phyloP scores from a whole-genome alignment of 192 early-diverging fungal genomes.

The Chytriomyces hyalinus region DNA sequence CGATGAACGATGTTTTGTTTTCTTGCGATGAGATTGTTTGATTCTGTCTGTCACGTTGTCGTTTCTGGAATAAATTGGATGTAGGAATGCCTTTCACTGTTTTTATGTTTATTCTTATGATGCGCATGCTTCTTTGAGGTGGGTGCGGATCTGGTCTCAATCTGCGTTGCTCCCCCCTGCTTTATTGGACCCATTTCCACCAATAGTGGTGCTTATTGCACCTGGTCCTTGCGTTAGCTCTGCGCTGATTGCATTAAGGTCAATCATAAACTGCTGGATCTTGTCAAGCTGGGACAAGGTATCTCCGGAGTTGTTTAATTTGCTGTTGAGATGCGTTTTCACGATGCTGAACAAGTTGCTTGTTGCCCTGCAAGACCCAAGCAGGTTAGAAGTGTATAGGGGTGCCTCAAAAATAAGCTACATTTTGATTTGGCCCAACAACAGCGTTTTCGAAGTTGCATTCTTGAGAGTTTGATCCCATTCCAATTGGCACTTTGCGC shows the following conservation, averaged over 20 bases:
- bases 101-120: too few species aligned
- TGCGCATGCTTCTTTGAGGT: too few species aligned
- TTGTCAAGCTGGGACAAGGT: slow-evolving; percentile 63
- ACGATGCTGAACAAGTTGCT: slow-evolving; percentile 67
- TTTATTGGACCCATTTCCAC: too few species aligned
- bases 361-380: slow-evolving; percentile 51
- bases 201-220: not conserved
- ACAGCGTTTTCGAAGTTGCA: slow-evolving; percentile 59
- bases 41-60: not conserved
- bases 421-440: slow-evolving; percentile 70
- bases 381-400: not conserved
- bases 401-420: slow-evolving; percentile 19
- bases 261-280: slow-evolving; percentile 55
- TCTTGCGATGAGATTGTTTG: not conserved
- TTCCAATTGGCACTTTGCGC: slow-evolving; percentile 57
- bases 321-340: slow-evolving; percentile 62
- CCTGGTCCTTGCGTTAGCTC: slow-evolving; percentile 21
- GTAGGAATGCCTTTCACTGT: too few species aligned
- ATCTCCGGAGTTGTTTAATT: slow-evolving; percentile 48
- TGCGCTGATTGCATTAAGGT: slow-evolving; percentile 27
- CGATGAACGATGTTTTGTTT: slow-evolving; percentile 14
- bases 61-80: not conserved
- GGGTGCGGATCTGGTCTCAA: too few species aligned
- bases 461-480: slow-evolving; percentile 60
- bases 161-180: too few species aligned